Conservation (phyloP, 331 rosid species). For the Dryas integrifolia region DNA sequence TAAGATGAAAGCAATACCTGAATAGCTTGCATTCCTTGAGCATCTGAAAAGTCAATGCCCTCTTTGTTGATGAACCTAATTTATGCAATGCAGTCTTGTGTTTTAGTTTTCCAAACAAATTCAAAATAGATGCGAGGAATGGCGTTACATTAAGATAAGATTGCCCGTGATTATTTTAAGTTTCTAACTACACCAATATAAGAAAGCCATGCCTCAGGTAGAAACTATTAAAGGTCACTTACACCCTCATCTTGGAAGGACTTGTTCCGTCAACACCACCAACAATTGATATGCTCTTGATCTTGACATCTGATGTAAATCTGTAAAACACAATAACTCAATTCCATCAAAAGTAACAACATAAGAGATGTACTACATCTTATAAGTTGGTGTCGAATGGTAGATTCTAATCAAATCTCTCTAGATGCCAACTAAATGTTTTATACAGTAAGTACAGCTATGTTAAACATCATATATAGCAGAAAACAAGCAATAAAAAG, state of each 20-base stretch:
- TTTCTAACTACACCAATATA: conserved; percentile 20
- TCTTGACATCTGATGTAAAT: conserved; percentile 94
- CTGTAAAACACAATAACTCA: conserved; percentile 31
- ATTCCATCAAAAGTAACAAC: background rate
- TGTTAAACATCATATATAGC: background rate
- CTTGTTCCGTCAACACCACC: conserved; percentile 86
- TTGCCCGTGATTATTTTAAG: background rate
- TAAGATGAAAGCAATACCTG: conserved; percentile 57
- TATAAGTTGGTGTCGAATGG: background rate
- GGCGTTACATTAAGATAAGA: background rate
- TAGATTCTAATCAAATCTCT: background rate
- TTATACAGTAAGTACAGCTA: background rate
- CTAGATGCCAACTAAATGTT: conserved; percentile 1
- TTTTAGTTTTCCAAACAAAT: conserved; percentile 13
- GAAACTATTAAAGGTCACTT: conserved; percentile 32
- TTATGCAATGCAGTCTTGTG: conserved; percentile 16
- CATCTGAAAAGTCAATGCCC: conserved; percentile 98
- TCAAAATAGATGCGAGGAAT: background rate
- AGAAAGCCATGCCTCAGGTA: conserved; percentile 20
- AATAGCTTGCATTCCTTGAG: conserved; percentile 92
- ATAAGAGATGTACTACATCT: background rate
- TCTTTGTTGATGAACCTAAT: conserved; percentile 85
- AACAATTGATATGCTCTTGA: conserved; percentile 82
- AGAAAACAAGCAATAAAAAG: background rate
- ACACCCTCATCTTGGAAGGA: conserved; percentile 96